Evolutionary conservation across 2,329 filamentous ascomycete genomes (phyloP), one percentile per base, ranked within the genome.

Genomic region (Microcera coccophila): DNA sequence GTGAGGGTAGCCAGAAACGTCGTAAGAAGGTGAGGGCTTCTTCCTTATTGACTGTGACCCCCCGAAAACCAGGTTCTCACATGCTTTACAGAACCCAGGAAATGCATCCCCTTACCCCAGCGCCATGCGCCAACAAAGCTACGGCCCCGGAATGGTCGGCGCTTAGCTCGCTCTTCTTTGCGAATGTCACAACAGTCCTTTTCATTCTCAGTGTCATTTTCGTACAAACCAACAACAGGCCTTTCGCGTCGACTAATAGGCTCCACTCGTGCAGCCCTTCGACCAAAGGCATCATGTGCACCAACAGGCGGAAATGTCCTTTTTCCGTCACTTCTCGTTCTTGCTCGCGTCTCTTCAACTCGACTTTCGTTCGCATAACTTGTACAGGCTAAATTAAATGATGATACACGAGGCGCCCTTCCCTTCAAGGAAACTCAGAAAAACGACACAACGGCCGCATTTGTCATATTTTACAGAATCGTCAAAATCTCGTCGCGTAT

Each of bases 1-100:
- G 81, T 53, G 84, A 86, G 54, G 81, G 84, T 54, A 73, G 71
- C 52, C 69, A 75, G 54, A 84, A 84, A 68, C 74, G 80, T 54
- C 74, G 79, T 62, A 85, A 84, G 69, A 82, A 83, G 79, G 80
- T 82, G 59, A 45, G 18, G 7, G 20, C 15, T n/a, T 7, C 16
- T 26, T 16, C n/a, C n/a, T n/a, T n/a, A n/a, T n/a, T n/a, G n/a
- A n/a, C n/a, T n/a, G n/a, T n/a, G n/a, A n/a, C n/a, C 26, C 26
- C 19, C 18, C 29, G 20, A 32, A n/a, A 9, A 46, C 55, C 46
- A 48, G 38, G 40, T 49, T 39, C 55, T 59, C 53, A 62, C 68
- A 53, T 58, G 36, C 51, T 41, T 48, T 53, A 55, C 65, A 79
- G 76, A 74, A 71, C 54, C 62, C 70, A 48, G 68, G 68, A 38